Percentiles rank a stretch among this genome's conserved stretches.
phyloP scores from a whole-genome alignment of 176 grass and related monocot species.

The bread wheat (Triticum aestivum) region DNA sequence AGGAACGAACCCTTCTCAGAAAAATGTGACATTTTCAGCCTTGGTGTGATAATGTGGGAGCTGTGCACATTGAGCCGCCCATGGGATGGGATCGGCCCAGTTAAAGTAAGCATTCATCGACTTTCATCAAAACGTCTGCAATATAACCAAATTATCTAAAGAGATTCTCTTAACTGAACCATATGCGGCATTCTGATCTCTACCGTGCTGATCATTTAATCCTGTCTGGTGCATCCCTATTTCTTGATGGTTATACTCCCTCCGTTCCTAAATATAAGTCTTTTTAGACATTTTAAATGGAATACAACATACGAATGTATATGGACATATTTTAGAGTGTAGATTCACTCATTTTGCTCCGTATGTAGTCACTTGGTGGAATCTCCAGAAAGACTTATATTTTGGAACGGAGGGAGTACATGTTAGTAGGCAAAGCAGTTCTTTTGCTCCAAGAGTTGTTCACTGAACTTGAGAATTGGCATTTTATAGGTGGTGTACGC shows the following conservation, averaged over 20 bases:
- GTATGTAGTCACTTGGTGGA: no score
- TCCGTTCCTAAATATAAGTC: no score
- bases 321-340: no score
- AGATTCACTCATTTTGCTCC: no score
- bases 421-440: conserved; percentile 14
- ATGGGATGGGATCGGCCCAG: conserved; percentile 86
- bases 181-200: neutral
- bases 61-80: conserved; percentile 93
- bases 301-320: no score
- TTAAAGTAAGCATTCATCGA: conserved; percentile 65
- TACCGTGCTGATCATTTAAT: neutral
- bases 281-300: no score
- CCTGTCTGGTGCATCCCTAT: conserved; percentile 11
- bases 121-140: neutral
- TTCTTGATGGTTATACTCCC: neutral
- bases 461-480: conserved; percentile 1
- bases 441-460: neutral
- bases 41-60: conserved; percentile 99
- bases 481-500: conserved; percentile 73
- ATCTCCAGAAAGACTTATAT: no score
- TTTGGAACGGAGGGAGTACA: neutral
- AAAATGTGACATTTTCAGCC: conserved; percentile 98
- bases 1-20: conserved; percentile 93
- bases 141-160: neutral
- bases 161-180: neutral